A percentile compares a stretch with the other conserved stretches of the same genome.
Conservation (phyloP, 2,329 filamentous ascomycete species). For the Cercospora nicotianae region DNA sequence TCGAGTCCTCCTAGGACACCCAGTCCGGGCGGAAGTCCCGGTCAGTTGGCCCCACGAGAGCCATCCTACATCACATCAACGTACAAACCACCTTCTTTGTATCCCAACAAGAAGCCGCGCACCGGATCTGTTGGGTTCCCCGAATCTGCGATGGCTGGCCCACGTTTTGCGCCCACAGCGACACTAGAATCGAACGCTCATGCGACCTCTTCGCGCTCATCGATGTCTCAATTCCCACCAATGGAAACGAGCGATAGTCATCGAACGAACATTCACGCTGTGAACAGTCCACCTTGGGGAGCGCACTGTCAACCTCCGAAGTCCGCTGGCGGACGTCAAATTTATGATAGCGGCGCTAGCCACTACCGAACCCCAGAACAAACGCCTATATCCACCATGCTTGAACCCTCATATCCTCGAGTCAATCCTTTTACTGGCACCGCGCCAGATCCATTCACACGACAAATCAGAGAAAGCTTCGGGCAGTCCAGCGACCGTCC, state of each 20-base stretch:
- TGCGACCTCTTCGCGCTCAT: constrained; percentile 12
- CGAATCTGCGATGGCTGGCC: constrained; percentile 10
- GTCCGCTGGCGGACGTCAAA: constrained; percentile 6
- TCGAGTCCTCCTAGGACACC: constrained; percentile 37
- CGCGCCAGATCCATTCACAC: constrained; percentile 26
- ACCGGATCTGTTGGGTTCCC: constrained; percentile 24
- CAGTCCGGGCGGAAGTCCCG: constrained; percentile 25
- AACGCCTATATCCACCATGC: constrained; percentile 24
- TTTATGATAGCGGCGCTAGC: constrained; percentile 18
- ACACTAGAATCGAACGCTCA: constrained; percentile 19
- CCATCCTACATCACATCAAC: constrained; percentile 35
- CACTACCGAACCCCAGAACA: constrained; percentile 29
- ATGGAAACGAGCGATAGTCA: constrained; percentile 20
- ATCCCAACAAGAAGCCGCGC: constrained; percentile 40
- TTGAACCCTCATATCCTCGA: constrained; percentile 26
- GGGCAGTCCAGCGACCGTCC: constrained; percentile 20
- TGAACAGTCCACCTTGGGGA: constrained; percentile 23
- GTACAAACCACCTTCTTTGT: constrained; percentile 39
- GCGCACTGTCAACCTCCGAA: constrained; percentile 18
- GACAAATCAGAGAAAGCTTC: constrained; percentile 28
- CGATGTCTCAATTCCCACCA: constrained; percentile 24
- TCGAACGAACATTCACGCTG: constrained; percentile 13
- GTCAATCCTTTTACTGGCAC: constrained; percentile 18
- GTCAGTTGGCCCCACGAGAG: constrained; percentile 36
- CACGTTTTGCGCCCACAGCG: constrained; percentile 20